A percentile compares a stretch with the other conserved stretches of the same genome.
Evolutionary conservation across 2,329 filamentous ascomycete species (phyloP).

Genomic region (Drechslerella coelobrocha): DNA sequence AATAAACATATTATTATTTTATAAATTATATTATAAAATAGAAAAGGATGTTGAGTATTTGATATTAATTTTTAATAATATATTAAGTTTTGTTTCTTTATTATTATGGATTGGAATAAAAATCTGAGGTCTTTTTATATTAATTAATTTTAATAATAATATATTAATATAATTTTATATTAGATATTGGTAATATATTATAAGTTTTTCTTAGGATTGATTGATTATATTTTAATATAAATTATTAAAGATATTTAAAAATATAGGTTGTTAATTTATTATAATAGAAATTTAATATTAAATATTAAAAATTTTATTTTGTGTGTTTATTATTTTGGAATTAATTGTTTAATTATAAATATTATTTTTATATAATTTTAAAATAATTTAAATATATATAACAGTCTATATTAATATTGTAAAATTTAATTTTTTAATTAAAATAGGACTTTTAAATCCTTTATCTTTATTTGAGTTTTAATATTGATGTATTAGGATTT

Average conservation of each 20-base stretch:
- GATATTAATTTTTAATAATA: not conserved
- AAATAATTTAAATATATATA: too few relatives aligned
- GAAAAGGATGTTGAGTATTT: not conserved
- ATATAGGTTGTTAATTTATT: not conserved
- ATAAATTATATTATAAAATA: not conserved
- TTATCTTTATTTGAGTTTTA: too few relatives aligned
- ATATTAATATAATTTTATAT: not conserved
- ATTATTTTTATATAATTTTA: too few relatives aligned
- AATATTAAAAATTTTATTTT: not conserved
- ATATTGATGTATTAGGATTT: not conserved
- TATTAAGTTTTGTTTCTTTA: not conserved
- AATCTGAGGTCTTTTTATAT: not conserved
- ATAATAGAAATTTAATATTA: slow-evolving; percentile 1
- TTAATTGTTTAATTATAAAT: too few relatives aligned
- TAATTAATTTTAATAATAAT: not conserved
- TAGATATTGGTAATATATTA: not conserved
- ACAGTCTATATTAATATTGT: not conserved
- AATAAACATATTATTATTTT: not conserved
- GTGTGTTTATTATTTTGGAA: too few relatives aligned
- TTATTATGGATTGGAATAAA: not conserved
- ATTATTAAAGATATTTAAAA: not conserved
- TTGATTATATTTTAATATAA: not conserved
- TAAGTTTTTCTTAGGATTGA: not conserved
- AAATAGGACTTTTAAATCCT: slow-evolving; percentile 5
- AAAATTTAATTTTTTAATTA: slow-evolving; percentile 1